These are phyloP conservation scores for Coccomyxa subellipsoidea DNA, from an alignment of 163 green algal genomes.

Conservation along the genomic window DNA sequence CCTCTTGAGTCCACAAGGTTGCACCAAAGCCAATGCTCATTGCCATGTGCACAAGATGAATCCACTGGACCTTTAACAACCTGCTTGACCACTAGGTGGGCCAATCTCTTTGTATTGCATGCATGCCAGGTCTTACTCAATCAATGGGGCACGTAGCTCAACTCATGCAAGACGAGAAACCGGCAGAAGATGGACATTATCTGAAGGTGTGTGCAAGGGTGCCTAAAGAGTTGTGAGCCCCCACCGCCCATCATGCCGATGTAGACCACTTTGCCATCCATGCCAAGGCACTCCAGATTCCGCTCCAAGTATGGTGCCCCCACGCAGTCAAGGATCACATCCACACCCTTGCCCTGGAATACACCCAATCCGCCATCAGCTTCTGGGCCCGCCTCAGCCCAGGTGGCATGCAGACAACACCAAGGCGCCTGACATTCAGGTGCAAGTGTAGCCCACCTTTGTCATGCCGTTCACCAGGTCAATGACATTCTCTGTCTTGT, in stretches of 20 bases:
- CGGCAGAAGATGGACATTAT: no score
- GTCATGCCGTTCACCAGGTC: neutral
- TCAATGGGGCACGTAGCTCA: no score
- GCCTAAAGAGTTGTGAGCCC: neutral
- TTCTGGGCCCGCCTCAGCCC: no score
- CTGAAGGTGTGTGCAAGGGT: neutral
- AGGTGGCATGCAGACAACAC: no score
- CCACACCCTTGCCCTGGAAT: neutral
- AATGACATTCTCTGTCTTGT: neutral
- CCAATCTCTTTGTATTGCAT: no score
- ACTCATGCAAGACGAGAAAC: no score
- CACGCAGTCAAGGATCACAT: slow-evolving; percentile 6
- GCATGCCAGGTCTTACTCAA: no score
- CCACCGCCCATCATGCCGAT: neutral
- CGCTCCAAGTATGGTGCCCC: slow-evolving; percentile 1
- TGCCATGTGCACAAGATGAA: neutral
- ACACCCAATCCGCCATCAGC: no score
- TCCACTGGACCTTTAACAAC: no score
- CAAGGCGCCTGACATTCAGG: no score
- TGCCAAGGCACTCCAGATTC: slow-evolving; percentile 1
- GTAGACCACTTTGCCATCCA: neutral
- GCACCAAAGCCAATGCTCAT: neutral
- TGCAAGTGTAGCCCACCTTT: neutral
- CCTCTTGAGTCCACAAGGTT: no score
- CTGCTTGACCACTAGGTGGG: no score